Percentiles rank a stretch among this genome's conserved stretches.
These are phyloP conservation scores for Vigna mungo DNA, from an alignment of 306 rosid species.

Conservation along the genomic window DNA sequence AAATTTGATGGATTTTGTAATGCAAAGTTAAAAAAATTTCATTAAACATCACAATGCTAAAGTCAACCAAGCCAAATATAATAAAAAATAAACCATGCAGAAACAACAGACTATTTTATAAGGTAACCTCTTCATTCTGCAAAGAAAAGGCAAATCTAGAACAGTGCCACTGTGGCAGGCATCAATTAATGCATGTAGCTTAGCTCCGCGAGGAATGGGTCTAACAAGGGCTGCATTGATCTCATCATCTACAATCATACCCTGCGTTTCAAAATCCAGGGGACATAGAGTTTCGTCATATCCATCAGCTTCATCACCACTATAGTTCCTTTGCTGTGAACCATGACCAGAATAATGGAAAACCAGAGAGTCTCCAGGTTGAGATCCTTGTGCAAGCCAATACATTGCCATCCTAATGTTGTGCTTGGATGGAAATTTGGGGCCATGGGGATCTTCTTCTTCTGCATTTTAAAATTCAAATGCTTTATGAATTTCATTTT, in stretches of 20 bases:
- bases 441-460: conserved; percentile 86
- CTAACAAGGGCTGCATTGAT: conserved; percentile 78
- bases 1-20: neutral
- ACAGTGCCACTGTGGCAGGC: conserved; percentile 98
- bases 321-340: conserved; percentile 85
- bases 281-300: conserved; percentile 96
- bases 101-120: conserved; percentile 36
- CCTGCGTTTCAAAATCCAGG: conserved; percentile 96
- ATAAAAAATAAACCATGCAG: conserved; percentile 24
- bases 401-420: conserved; percentile 96
- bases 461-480: conserved; percentile 65
- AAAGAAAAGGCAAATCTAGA: conserved; percentile 93
- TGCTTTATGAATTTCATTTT: neutral
- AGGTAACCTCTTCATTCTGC: conserved; percentile 92
- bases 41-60: conserved; percentile 26
- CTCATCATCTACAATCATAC: conserved; percentile 99
- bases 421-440: conserved; percentile 72
- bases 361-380: conserved; percentile 91
- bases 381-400: conserved; percentile 98
- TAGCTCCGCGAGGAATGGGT: conserved; percentile 87
- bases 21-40: conserved; percentile 2
- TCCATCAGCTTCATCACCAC: conserved; percentile 95
- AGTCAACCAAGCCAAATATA: conserved; percentile 26
- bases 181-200: conserved; percentile 94
- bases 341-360: conserved; percentile 99